A percentile compares a stretch with the other conserved stretches of the same genome.
Evolutionary conservation across 805 yeast genomes (phyloP).

Genomic region (Candida maltosa): DNA sequence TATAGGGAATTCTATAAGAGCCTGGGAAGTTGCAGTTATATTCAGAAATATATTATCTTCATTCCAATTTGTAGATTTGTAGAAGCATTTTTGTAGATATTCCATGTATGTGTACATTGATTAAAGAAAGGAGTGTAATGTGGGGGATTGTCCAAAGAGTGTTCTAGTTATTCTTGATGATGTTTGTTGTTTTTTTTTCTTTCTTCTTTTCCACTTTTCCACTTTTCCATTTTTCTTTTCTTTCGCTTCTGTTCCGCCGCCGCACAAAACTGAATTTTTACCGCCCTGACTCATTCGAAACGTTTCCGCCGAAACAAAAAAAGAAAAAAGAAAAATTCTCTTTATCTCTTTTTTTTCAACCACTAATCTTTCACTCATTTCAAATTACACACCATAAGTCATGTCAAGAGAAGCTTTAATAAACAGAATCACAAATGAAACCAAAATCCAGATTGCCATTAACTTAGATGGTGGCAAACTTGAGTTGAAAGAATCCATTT

Average conservation of each 20-base stretch:
- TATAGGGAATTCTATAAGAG: constrained; percentile 67
- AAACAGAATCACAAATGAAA: constrained; percentile 84
- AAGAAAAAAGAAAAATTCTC: too few relatives aligned
- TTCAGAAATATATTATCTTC: constrained; percentile 74
- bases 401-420: constrained; percentile 41
- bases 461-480: constrained; percentile 84
- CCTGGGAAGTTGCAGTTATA: constrained; percentile 66
- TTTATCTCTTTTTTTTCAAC: not conserved
- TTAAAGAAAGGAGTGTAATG: not conserved
- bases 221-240: not conserved
- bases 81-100: constrained; percentile 70
- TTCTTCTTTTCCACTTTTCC: not conserved
- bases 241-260: not conserved
- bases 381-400: too few relatives aligned
- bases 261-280: too few relatives aligned
- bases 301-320: too few relatives aligned
- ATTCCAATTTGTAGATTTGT: constrained; percentile 72
- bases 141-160: not conserved
- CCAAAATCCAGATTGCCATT: constrained; percentile 83
- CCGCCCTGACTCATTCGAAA: too few relatives aligned
- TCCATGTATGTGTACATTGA: constrained; percentile 84
- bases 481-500: constrained; percentile 57
- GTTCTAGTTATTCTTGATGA: not conserved
- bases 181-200: not conserved
- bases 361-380: not conserved